Conservation (phyloP, 2,329 filamentous ascomycete genomes). For the Fusarium redolens region DNA sequence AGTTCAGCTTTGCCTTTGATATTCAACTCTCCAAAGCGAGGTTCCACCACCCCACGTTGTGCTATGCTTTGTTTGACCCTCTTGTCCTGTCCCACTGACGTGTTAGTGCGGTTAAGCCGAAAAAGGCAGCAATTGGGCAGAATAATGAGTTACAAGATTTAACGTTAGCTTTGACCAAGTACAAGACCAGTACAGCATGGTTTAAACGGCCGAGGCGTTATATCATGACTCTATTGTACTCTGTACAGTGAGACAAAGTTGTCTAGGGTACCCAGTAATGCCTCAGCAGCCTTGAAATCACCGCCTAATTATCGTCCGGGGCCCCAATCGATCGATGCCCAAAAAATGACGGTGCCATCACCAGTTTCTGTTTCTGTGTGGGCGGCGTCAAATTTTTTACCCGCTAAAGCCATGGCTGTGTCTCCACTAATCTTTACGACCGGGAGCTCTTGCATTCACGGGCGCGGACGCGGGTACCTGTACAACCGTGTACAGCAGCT, state of each 20-base stretch:
- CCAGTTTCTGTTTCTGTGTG: conserved; percentile 26
- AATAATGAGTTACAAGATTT: conserved; percentile 1
- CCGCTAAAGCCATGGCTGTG: conserved; percentile 30
- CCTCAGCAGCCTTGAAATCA: conserved; percentile 13
- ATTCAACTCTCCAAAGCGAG: background rate
- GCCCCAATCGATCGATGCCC: conserved; percentile 36
- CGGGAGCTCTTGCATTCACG: conserved; percentile 23
- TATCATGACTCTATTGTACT: background rate
- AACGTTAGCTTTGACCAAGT: conserved; percentile 1
- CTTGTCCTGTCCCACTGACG: conserved; percentile 12
- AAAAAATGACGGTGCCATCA: conserved; percentile 35
- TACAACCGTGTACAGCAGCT: conserved; percentile 4
- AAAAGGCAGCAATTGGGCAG: conserved; percentile 30
- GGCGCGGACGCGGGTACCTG: conserved; percentile 17
- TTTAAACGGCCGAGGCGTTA: conserved; percentile 14
- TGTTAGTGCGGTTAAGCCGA: conserved; percentile 11
- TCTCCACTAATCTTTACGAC: conserved; percentile 7
- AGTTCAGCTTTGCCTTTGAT: conserved; percentile 2
- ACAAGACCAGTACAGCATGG: conserved; percentile 7
- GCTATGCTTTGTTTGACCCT: conserved; percentile 3
- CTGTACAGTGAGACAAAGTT: background rate
- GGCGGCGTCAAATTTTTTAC: conserved; percentile 45
- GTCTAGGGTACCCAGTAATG: conserved; percentile 13
- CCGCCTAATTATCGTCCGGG: conserved; percentile 28
- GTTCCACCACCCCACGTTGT: conserved; percentile 27